A percentile compares a stretch with the other conserved stretches of the same genome.
Evolutionary conservation across 2,329 filamentous ascomycete species (phyloP).

Genomic region (Tolypocladium nubicola): DNA sequence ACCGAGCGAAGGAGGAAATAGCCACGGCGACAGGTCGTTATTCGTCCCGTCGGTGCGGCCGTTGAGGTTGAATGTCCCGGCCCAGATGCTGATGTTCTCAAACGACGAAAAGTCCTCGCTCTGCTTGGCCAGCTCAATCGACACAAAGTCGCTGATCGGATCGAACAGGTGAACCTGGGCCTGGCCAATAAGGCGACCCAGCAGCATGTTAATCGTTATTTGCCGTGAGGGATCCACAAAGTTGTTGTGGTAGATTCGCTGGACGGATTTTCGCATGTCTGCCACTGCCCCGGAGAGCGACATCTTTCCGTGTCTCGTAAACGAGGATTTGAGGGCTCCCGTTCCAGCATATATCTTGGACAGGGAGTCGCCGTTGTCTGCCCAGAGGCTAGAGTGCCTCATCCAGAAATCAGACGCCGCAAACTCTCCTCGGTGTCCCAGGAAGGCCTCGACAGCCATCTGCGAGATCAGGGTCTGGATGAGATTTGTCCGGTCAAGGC

Average conservation of each 20-base stretch:
- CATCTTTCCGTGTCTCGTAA: slow-evolving; percentile 92
- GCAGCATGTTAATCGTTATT: slow-evolving; percentile 86
- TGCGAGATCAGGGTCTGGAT: slow-evolving; percentile 93
- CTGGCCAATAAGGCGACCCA: slow-evolving; percentile 79
- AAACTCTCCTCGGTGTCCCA: slow-evolving; percentile 59
- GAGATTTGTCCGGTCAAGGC: slow-evolving; percentile 87
- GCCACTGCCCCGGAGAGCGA: slow-evolving; percentile 85
- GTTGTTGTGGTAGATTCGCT: slow-evolving; percentile 93
- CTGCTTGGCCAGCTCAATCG: slow-evolving; percentile 59
- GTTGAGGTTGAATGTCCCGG: slow-evolving; percentile 92
- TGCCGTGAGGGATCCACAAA: slow-evolving; percentile 90
- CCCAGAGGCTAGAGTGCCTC: slow-evolving; percentile 87
- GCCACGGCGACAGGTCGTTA: slow-evolving; percentile 75
- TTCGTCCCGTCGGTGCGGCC: slow-evolving; percentile 69
- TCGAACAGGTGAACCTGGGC: slow-evolving; percentile 78
- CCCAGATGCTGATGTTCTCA: slow-evolving; percentile 67
- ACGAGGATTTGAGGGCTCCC: slow-evolving; percentile 88
- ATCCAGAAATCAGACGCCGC: slow-evolving; percentile 80
- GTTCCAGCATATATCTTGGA: slow-evolving; percentile 96
- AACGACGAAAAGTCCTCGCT: slow-evolving; percentile 64
- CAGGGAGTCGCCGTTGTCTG: slow-evolving; percentile 88
- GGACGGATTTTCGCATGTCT: slow-evolving; percentile 91
- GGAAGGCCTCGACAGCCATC: slow-evolving; percentile 80
- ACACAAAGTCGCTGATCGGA: slow-evolving; percentile 86
- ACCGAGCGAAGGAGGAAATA: slow-evolving; percentile 53